Percentiles rank a stretch among this genome's conserved stretches.
Evolutionary conservation across 116 monocot genomes (phyloP).

Genomic region (Phalaenopsis hybrid): DNA sequence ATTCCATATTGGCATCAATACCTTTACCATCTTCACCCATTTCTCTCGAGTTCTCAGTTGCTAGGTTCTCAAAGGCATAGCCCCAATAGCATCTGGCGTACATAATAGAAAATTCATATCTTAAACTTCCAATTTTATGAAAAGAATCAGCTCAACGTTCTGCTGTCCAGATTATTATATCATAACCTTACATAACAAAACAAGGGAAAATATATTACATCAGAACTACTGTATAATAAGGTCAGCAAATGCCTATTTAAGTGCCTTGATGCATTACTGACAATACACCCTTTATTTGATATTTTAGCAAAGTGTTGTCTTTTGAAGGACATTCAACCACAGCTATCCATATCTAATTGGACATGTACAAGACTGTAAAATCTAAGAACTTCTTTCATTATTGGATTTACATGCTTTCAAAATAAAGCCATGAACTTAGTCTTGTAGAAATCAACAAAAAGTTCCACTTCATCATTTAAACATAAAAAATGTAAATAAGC

Average conservation of each 20-base stretch:
- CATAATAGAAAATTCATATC: not conserved
- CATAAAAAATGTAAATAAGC: not conserved
- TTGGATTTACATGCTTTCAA: not conserved
- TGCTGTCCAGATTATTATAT: not conserved
- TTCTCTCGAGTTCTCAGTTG: conserved; percentile 67
- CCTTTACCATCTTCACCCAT: conserved; percentile 52
- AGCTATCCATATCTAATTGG: not conserved
- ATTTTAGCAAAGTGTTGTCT: not conserved
- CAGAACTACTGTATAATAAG: not conserved
- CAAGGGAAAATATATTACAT: not conserved
- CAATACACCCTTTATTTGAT: not conserved
- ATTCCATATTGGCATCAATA: conserved; percentile 97
- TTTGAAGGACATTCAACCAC: not conserved
- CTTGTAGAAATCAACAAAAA: not conserved
- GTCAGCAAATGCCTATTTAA: not conserved
- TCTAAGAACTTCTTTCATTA: not conserved
- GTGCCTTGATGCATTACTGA: not conserved
- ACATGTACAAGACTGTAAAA: not conserved
- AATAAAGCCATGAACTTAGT: not conserved
- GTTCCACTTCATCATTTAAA: not conserved
- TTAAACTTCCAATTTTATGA: not conserved
- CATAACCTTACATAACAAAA: not conserved
- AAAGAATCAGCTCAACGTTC: not conserved
- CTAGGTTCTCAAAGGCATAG: conserved; percentile 95
- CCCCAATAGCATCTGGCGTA: conserved; percentile 93